These are phyloP conservation scores for Mixia osmundae DNA, from an alignment of 1,284 basidiomycete species.

Conservation along the genomic window DNA sequence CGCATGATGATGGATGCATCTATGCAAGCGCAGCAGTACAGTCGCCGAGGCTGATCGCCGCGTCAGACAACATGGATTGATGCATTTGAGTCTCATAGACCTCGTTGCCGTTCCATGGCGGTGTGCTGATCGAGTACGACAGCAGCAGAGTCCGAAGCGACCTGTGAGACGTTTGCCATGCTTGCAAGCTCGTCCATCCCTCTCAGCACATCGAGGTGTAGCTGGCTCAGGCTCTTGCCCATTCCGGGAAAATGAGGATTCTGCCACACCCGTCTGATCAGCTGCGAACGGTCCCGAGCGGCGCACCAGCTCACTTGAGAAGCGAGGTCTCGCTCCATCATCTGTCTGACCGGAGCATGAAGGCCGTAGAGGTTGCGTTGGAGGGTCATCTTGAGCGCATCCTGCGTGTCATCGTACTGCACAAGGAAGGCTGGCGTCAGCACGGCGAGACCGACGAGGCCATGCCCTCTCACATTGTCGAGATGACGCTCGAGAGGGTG, in stretches of 20 bases:
- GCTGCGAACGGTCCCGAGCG: constrained; percentile 22
- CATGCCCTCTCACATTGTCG: no score
- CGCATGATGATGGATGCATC: no score
- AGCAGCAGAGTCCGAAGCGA: constrained; percentile 31
- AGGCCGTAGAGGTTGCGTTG: constrained; percentile 66
- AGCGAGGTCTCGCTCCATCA: constrained; percentile 87
- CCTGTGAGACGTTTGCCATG: constrained; percentile 40
- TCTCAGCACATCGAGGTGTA: constrained; percentile 73
- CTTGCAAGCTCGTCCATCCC: constrained; percentile 65
- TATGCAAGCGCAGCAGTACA: no score
- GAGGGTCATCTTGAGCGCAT: constrained; percentile 60
- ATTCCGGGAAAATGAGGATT: background rate
- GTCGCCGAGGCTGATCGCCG: no score
- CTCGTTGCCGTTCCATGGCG: constrained; percentile 46
- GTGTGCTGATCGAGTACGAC: constrained; percentile 34
- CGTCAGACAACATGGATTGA: no score
- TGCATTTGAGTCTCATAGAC: background rate
- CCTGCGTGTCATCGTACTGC: constrained; percentile 87
- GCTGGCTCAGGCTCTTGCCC: constrained; percentile 26
- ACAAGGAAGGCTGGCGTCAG: no score
- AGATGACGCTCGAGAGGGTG: no score
- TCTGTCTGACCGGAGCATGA: constrained; percentile 58
- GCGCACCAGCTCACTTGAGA: no score
- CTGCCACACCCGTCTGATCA: no score
- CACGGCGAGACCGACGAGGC: no score